These are phyloP conservation scores for Chrysanthemum lavandulifolium DNA, from an alignment of 129 eudicot species.

Conservation along the genomic window DNA sequence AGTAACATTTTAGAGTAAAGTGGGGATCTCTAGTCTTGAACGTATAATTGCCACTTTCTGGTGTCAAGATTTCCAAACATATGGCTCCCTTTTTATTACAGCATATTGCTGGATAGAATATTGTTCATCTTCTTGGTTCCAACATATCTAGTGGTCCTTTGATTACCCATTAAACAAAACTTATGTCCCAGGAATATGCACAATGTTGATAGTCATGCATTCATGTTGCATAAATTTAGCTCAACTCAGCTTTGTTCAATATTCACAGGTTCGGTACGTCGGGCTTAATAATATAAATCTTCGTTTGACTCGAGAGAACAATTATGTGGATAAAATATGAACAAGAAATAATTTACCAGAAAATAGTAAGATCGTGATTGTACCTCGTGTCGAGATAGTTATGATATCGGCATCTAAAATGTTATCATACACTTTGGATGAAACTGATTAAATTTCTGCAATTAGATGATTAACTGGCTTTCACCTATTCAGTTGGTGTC, in stretches of 20 bases:
- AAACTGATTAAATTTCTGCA: not conserved
- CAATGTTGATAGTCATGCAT: too few species aligned
- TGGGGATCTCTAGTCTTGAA: slow-evolving; percentile 16
- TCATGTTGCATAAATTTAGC: too few species aligned
- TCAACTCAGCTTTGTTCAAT: too few species aligned
- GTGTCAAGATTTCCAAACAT: slow-evolving; percentile 28
- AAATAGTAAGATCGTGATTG: not conserved
- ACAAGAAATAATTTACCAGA: not conserved
- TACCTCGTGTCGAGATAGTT: not conserved
- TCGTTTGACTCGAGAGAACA: too few species aligned
- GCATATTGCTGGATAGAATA: not conserved
- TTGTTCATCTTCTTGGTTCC: not conserved
- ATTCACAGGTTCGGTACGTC: too few species aligned
- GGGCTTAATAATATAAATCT: too few species aligned
- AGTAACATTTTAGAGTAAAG: slow-evolving; percentile 26
- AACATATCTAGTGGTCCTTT: not conserved
- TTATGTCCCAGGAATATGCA: too few species aligned
- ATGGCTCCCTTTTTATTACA: not conserved
- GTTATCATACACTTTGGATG: not conserved
- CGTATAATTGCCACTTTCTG: slow-evolving; percentile 22
- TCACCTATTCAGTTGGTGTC: too few species aligned
- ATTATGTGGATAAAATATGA: too few species aligned
- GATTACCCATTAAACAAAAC: not conserved
- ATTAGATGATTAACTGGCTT: not conserved
- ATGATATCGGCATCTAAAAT: not conserved